Evolutionary conservation across 495 filamentous ascomycete genomes (phyloP).

Genomic region (Echria macrotheca): DNA sequence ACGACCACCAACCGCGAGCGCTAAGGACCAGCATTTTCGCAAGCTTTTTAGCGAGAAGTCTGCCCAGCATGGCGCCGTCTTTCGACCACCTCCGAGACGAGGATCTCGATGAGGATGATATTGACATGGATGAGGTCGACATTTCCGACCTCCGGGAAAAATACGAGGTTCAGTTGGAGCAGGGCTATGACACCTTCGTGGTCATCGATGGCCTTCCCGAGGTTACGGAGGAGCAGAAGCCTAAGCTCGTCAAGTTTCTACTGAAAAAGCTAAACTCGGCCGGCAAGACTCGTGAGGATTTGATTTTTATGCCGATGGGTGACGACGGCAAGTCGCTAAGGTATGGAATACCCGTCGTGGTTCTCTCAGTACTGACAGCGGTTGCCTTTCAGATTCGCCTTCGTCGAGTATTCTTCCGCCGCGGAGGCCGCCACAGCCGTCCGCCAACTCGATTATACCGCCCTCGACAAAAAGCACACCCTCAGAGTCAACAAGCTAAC

Average conservation of each 20-base stretch:
- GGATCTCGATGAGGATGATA: slow-evolving; percentile 80
- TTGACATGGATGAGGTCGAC: slow-evolving; percentile 89
- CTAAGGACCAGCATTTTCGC: no score
- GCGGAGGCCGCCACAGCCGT: slow-evolving; percentile 85
- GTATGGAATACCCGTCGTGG: slow-evolving; percentile 38
- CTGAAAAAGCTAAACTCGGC: slow-evolving; percentile 81
- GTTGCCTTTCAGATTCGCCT: slow-evolving; percentile 62
- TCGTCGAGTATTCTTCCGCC: slow-evolving; percentile 91
- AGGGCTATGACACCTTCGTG: slow-evolving; percentile 92
- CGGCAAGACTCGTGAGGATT: slow-evolving; percentile 78
- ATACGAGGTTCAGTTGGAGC: slow-evolving; percentile 91
- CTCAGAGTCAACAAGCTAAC: slow-evolving; percentile 95
- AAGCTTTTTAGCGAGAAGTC: no score
- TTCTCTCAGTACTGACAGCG: neutral
- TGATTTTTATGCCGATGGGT: slow-evolving; percentile 86
- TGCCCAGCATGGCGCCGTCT: slow-evolving; percentile 53
- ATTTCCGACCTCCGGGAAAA: slow-evolving; percentile 88
- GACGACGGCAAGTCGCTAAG: slow-evolving; percentile 76
- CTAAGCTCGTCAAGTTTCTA: slow-evolving; percentile 91
- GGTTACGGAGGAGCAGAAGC: slow-evolving; percentile 75
- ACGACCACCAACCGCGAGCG: slow-evolving; percentile 1
- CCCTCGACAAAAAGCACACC: slow-evolving; percentile 93
- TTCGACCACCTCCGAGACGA: slow-evolving; percentile 55
- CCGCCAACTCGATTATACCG: slow-evolving; percentile 72
- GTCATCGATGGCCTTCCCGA: slow-evolving; percentile 89